Evolutionary conservation across 257 asterid species (phyloP), one percentile per base, ranked within the genome.

Genomic region (Gentiana straminea): DNA sequence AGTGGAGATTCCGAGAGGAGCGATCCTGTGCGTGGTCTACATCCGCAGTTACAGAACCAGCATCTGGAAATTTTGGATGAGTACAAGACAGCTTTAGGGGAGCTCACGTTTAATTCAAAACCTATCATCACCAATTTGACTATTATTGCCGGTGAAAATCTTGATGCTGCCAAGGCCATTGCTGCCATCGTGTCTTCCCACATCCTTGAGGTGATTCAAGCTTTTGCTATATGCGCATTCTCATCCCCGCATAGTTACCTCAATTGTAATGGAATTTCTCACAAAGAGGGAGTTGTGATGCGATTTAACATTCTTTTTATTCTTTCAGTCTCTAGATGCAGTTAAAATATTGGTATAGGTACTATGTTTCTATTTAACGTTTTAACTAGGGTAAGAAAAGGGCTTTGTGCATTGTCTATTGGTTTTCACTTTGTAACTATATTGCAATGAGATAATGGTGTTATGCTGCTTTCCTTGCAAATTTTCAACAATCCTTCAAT

Each of bases 91-190:
- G 97, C 99, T 1, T 64, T 92, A 61, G 77, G 87, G 49, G 99
- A 92, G 77, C 73, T 92, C 54, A 88, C 91, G 13, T 85, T 88
- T 68, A 92, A 88, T 66, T 88, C 99, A 43, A 92, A 92, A 79
- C 99, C 99, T 4, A 92, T 92, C 12, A 92, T 92, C 56, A 92
- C 99, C 2, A 92, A 92, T 70, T 73, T 92, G 80, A 88, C 99
- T 13, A 92, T 92, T 55, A 92, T 92, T 39, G 99, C 99, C 1
- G 99, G 99, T 32, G 99, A 92, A 88, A 88, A 83, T 84, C 61
- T 79, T 62, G 80, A 75, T 34, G 95, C 95, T 9, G 91, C 99
- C 24, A 92, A 92, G 80, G 89, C 92, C 39, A 77, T 92, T 51
- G 94, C 94, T 32, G 81, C 79, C 39, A 66, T 86, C 50, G 68